These are phyloP conservation scores for Xylaria multiplex DNA, from an alignment of 2,329 filamentous ascomycete species.

Conservation along the genomic window DNA sequence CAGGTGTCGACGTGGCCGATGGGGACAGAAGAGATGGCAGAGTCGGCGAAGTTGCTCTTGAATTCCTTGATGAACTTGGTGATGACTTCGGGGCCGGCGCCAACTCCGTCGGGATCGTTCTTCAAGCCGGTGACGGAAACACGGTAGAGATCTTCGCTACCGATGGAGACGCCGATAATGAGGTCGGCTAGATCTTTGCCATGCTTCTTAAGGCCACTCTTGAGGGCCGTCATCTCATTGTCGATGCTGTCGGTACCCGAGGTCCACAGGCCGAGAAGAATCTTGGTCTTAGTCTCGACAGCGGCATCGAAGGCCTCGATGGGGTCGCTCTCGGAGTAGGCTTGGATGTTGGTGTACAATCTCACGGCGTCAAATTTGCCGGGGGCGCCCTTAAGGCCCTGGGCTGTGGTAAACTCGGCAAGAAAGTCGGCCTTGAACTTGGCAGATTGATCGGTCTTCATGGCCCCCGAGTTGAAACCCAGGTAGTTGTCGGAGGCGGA, in stretches of 20 bases:
- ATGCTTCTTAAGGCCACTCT: conserved; percentile 57
- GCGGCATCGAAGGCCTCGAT: conserved; percentile 76
- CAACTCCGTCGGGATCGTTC: conserved; percentile 46
- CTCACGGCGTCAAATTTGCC: conserved; percentile 47
- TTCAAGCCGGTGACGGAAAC: conserved; percentile 46
- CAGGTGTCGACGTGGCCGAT: conserved; percentile 68
- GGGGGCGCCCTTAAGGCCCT: conserved; percentile 45
- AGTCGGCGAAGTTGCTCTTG: conserved; percentile 57
- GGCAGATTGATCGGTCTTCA: conserved; percentile 45
- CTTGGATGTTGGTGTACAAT: conserved; percentile 45
- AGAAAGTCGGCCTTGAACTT: conserved; percentile 47
- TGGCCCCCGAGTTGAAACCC: conserved; percentile 49
- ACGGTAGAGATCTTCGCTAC: conserved; percentile 67
- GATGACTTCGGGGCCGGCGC: conserved; percentile 57
- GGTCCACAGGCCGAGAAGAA: conserved; percentile 66
- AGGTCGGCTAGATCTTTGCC: conserved; percentile 56
- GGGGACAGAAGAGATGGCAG: conserved; percentile 50
- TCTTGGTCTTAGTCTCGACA: conserved; percentile 57
- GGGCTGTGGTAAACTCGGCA: conserved; percentile 47
- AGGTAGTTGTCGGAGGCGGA: conserved; percentile 45
- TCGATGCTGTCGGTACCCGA: conserved; percentile 51
- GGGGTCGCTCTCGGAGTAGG: conserved; percentile 58
- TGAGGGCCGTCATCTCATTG: conserved; percentile 62
- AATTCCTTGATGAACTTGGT: conserved; percentile 67
- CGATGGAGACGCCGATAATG: conserved; percentile 64